Conservation (phyloP, 1,284 basidiomycete genomes). For the Irpex sp. region DNA sequence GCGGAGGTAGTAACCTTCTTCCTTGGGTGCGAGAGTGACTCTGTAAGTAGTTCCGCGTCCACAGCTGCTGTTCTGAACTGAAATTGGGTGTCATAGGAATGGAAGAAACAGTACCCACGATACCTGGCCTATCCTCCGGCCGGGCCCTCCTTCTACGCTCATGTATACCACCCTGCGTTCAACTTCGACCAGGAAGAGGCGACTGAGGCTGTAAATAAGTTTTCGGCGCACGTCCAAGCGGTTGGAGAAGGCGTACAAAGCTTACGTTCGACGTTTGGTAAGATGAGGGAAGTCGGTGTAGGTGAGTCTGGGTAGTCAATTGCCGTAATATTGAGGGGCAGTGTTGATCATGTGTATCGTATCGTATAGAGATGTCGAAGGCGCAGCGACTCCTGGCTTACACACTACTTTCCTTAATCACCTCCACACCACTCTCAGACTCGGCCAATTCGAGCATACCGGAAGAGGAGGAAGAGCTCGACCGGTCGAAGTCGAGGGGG, state of each 20-base stretch:
- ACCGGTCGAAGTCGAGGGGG: slow-evolving; percentile 42
- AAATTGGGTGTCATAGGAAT: slow-evolving; percentile 46
- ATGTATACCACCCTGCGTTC: slow-evolving; percentile 81
- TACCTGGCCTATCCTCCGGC: slow-evolving; percentile 58
- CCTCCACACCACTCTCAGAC: slow-evolving; percentile 57
- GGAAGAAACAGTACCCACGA: slow-evolving; percentile 62
- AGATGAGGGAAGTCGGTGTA: slow-evolving; percentile 59
- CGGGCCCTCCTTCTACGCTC: slow-evolving; percentile 72
- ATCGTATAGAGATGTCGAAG: slow-evolving; percentile 61
- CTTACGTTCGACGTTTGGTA: slow-evolving; percentile 57
- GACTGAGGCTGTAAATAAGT: slow-evolving; percentile 51
- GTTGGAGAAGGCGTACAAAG: slow-evolving; percentile 68
- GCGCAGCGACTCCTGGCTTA: slow-evolving; percentile 69
- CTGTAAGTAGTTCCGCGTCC: slow-evolving; percentile 38
- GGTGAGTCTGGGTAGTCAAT: slow-evolving; percentile 40
- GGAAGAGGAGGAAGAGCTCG: slow-evolving; percentile 46
- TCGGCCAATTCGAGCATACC: slow-evolving; percentile 40
- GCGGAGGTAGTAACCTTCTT: slow-evolving; percentile 83
- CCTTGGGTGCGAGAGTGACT: slow-evolving; percentile 68
- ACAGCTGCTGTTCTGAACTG: neutral
- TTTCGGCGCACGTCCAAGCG: slow-evolving; percentile 60
- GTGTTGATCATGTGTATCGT: no score
- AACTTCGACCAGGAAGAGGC: slow-evolving; percentile 76
- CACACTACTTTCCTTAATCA: slow-evolving; percentile 66
- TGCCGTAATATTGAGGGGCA: no score